Percentiles rank a stretch among this genome's conserved stretches.
Conservation (phyloP, 2,329 filamentous ascomycete genomes). For the Trichoderma guizhouense region DNA sequence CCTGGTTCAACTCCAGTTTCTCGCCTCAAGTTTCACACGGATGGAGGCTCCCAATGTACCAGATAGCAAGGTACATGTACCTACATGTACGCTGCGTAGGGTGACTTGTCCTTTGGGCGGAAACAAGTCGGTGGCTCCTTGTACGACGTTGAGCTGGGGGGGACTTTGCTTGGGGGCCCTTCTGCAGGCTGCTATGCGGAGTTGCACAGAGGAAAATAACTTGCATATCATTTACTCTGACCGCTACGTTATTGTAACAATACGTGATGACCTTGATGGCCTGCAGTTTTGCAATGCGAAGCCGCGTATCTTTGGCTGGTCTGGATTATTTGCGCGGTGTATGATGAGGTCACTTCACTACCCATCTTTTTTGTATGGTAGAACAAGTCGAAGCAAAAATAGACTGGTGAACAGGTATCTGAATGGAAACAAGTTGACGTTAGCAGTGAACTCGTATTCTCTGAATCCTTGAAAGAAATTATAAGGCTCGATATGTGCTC, state of each 20-base stretch:
- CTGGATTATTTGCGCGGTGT: not conserved
- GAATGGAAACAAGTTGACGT: not conserved
- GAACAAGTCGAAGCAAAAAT: not conserved
- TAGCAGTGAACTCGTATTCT: not conserved
- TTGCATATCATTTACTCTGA: not conserved
- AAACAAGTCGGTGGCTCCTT: not conserved
- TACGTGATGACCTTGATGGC: slow-evolving; percentile 1
- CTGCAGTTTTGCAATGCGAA: not conserved
- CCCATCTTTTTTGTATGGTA: not conserved
- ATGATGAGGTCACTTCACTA: not conserved
- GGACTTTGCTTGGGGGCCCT: not conserved
- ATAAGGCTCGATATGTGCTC: not conserved
- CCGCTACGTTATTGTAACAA: slow-evolving; percentile 9
- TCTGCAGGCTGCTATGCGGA: slow-evolving; percentile 8
- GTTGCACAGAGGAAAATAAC: slow-evolving; percentile 4
- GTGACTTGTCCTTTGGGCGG: not conserved
- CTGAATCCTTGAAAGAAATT: not conserved
- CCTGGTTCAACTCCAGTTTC: not conserved
- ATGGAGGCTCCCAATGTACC: not conserved
- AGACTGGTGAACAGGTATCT: not conserved
- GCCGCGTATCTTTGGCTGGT: not conserved
- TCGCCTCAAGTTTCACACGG: slow-evolving; percentile 8
- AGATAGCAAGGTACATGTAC: not conserved
- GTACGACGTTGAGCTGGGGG: not conserved
- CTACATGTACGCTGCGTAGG: not conserved